Evolutionary conservation across 768 basidiomycete genomes (phyloP), one percentile per base, ranked within the genome.

Genomic region (Collybiopsis luxurians): DNA sequence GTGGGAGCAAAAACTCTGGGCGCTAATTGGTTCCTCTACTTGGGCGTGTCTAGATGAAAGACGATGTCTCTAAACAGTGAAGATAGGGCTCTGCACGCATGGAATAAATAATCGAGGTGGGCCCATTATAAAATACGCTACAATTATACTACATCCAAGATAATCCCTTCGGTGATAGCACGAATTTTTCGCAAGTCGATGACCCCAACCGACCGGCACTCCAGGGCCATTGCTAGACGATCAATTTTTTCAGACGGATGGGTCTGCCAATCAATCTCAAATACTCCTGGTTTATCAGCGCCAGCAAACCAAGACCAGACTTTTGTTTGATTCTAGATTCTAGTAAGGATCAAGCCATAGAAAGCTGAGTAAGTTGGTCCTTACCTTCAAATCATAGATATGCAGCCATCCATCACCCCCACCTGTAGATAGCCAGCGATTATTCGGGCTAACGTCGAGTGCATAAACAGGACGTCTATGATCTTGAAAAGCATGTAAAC

Each of bases 351-450:
- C 7, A 40, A 36, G 31, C 2, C 12, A 7, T 26, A 23, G 21
- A 12, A 45, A n/a, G 15, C 5, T 31, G 13, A 21, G 27, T 23
- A 2, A 26, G 12, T n/a, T 2, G 42, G 21, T 17, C 68, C 80
- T 51, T 61, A 89, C 91, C 73, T 80, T 73, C 28, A 86, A 75
- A 58, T 85, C 77, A 62, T 92, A 95, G 26, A 95, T 73, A 62
- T 85, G 76, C 54, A 95, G 63, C 74, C 81, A 81, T 7, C 90
- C 90, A 64, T 95, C 92, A 28, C 87, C 88, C 57, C 89, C 82
- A 1, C 89, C 92, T 13, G 89, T 89, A 2, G 87, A 87, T 26
- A 95, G 68, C 67, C 82, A 85, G 47, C 75, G 74, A 0, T 91
- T 90, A 49, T 84, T 78, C 0, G 91, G 90, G 63, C 87, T 89